These are phyloP conservation scores for Phylloporus sp. DNA, from an alignment of 768 basidiomycete genomes.

Conservation along the genomic window DNA sequence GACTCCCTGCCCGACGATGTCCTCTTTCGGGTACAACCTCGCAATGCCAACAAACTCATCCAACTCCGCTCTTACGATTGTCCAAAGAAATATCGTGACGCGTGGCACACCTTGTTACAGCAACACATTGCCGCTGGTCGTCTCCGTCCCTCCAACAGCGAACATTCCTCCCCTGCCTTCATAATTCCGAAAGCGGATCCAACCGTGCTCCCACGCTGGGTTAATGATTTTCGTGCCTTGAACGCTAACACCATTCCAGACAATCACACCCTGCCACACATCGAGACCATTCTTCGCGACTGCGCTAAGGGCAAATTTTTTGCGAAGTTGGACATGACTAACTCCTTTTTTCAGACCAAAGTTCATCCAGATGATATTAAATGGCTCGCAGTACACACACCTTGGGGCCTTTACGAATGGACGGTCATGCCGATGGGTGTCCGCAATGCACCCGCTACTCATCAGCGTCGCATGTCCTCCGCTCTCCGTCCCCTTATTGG, in stretches of 20 bases:
- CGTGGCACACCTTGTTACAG: slow-evolving; percentile 31
- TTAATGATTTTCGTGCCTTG: slow-evolving; percentile 26
- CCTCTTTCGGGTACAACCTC: slow-evolving; percentile 21
- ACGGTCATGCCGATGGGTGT: slow-evolving; percentile 13
- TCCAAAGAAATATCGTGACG: slow-evolving; percentile 30
- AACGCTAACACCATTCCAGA: slow-evolving; percentile 22
- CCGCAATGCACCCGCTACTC: slow-evolving; percentile 12
- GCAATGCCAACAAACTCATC: slow-evolving; percentile 17
- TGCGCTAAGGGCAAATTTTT: slow-evolving; percentile 33
- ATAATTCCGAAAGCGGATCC: slow-evolving; percentile 34
- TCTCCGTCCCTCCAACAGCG: slow-evolving; percentile 25
- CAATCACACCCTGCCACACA: slow-evolving; percentile 13
- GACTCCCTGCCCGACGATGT: slow-evolving; percentile 21
- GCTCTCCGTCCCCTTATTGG: slow-evolving; percentile 17
- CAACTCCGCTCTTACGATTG: slow-evolving; percentile 25
- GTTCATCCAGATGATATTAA: slow-evolving; percentile 27
- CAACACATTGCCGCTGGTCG: slow-evolving; percentile 32
- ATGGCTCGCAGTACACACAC: slow-evolving; percentile 36
- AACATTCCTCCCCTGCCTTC: slow-evolving; percentile 33
- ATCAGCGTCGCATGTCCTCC: slow-evolving; percentile 13
- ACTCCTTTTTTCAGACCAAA: slow-evolving; percentile 37
- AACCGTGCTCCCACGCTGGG: slow-evolving; percentile 16
- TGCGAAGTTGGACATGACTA: slow-evolving; percentile 38
- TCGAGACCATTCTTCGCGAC: slow-evolving; percentile 20
- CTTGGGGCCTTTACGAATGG: slow-evolving; percentile 38